phyloP scores from a whole-genome alignment of 1,284 basidiomycete genomes.

The Pascua sp. region DNA sequence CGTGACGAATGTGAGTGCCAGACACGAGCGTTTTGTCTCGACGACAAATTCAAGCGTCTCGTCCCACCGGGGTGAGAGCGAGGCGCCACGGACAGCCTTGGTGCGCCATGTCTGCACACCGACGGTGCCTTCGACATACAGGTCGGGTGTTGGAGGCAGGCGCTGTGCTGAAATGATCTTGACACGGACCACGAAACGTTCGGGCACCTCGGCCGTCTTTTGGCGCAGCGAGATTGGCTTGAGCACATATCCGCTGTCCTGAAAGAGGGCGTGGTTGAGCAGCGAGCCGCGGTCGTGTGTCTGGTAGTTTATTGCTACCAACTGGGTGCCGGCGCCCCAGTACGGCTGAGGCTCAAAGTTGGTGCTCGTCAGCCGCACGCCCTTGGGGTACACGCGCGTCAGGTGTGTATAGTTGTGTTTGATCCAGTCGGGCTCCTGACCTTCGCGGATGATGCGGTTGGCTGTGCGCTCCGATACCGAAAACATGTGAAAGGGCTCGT shows the following conservation, averaged over 20 bases:
- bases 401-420: constrained; percentile 85
- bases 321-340: constrained; percentile 85
- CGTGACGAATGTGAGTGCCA: constrained; percentile 74
- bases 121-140: constrained; percentile 43
- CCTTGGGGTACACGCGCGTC: constrained; percentile 86
- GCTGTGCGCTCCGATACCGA: constrained; percentile 86
- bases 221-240: constrained; percentile 77
- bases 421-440: constrained; percentile 66
- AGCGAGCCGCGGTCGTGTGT: constrained; percentile 67
- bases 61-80: constrained; percentile 86
- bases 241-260: constrained; percentile 79
- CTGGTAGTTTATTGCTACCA: constrained; percentile 99
- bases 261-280: constrained; percentile 91
- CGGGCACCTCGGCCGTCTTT: constrained; percentile 61
- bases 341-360: constrained; percentile 88
- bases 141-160: constrained; percentile 71
- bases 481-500: constrained; percentile 85
- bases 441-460: constrained; percentile 52
- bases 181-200: constrained; percentile 48
- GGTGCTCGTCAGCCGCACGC: constrained; percentile 71
- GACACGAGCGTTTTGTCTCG: constrained; percentile 66
- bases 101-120: constrained; percentile 50
- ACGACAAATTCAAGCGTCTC: constrained; percentile 67
- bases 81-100: constrained; percentile 69
- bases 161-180: constrained; percentile 91